Conservation (phyloP, 1,284 basidiomycete genomes). For the Ceratobasidium papillatum region DNA sequence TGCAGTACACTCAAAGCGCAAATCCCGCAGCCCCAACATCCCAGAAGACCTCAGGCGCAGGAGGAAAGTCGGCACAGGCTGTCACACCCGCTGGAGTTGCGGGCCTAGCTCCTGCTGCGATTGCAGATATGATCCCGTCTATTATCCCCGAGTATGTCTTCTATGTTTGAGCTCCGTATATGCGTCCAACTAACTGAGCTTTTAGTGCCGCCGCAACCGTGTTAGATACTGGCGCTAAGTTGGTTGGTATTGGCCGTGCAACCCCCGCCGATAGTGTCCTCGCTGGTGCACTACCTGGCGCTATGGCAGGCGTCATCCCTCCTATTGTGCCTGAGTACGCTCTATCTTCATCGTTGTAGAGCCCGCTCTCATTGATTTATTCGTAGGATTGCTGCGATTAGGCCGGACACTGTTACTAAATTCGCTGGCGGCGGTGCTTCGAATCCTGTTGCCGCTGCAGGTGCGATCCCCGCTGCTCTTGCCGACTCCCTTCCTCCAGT, state of each 20-base stretch:
- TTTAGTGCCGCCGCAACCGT: conserved; percentile 1
- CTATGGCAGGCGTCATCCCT: neutral
- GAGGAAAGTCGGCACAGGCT: neutral
- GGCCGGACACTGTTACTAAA: neutral
- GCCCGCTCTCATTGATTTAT: neutral
- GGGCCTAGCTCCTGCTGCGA: conserved; percentile 5
- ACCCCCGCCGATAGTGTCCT: neutral
- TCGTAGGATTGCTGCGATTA: neutral
- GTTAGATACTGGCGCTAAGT: neutral
- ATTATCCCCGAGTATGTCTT: neutral
- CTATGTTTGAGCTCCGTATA: neutral
- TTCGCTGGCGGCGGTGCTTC: neutral
- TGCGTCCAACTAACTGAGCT: neutral
- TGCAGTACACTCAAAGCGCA: neutral
- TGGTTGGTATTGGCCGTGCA: neutral
- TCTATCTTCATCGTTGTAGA: too few relatives aligned
- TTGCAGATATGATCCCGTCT: neutral
- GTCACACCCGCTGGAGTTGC: neutral
- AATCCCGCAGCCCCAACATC: neutral
- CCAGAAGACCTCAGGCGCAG: neutral
- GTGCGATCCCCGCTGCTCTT: neutral
- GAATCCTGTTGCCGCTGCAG: neutral
- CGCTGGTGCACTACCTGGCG: neutral
- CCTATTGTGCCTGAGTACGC: conserved; percentile 11
- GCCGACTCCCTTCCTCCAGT: neutral